These are phyloP conservation scores for Shiraia sp. DNA, from an alignment of 2,329 filamentous ascomycete species.

Conservation along the genomic window DNA sequence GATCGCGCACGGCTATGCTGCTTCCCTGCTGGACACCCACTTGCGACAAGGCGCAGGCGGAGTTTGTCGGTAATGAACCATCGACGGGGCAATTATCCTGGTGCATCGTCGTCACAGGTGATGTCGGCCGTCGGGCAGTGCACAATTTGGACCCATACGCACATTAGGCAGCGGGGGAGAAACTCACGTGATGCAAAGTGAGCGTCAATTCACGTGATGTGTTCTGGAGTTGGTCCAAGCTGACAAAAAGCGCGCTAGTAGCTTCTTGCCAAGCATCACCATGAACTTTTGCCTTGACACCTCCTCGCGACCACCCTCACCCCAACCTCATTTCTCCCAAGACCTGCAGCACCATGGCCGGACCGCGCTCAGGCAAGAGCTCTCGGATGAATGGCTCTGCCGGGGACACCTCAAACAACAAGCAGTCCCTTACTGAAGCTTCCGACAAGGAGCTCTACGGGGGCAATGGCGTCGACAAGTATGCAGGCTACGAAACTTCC, in stretches of 20 bases:
- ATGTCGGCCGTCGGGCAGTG: too few relatives aligned
- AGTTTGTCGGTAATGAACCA: too few relatives aligned
- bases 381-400: constrained; percentile 78
- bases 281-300: constrained; percentile 18
- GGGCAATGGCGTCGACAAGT: constrained; percentile 75
- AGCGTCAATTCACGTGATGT: too few relatives aligned
- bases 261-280: constrained; percentile 13
- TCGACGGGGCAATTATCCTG: too few relatives aligned
- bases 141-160: too few relatives aligned
- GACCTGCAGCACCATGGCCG: constrained; percentile 40
- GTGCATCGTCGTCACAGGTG: too few relatives aligned
- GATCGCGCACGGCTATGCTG: too few relatives aligned
- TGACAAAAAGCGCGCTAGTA: constrained; percentile 12
- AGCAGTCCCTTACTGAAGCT: constrained; percentile 86
- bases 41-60: too few relatives aligned
- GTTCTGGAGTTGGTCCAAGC: background rate
- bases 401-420: constrained; percentile 83
- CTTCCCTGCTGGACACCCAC: too few relatives aligned
- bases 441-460: constrained; percentile 87
- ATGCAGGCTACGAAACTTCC: constrained; percentile 86
- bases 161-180: too few relatives aligned
- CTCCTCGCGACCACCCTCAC: constrained; percentile 16
- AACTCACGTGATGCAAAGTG: too few relatives aligned
- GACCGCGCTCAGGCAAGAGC: constrained; percentile 63
- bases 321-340: constrained; percentile 12